Evolutionary conservation across 2,329 filamentous ascomycete species (phyloP), one percentile per base, ranked within the genome.

Genomic region (Nemania sp.): DNA sequence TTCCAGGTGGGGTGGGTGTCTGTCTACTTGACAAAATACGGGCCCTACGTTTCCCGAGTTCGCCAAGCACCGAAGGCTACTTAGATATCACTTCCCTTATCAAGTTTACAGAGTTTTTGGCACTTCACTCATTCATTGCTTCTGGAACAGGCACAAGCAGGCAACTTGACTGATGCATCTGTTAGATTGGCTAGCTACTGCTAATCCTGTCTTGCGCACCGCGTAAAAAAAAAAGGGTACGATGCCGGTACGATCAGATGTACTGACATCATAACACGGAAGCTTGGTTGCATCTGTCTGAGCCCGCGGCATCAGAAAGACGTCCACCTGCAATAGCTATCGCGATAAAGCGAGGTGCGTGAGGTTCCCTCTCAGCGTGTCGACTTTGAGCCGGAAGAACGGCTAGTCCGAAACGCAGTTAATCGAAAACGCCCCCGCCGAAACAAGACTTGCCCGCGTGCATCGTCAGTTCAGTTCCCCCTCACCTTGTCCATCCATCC

Each of bases 151-250:
- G n/a, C n/a, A n/a, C n/a, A n/a, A n/a, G 9, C 7, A n/a, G 35
- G 17, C 12, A 50, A 57, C 29, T 43, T 60, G 42, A 56, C 48
- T 46, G 62, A 54, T 49, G 43, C 15, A 57, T 58, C 37, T 51
- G 51, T 56, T 59, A 54, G 54, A 53, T 62, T 54, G 39, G 10
- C 13, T 37, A 37, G 18, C 17, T 54, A 40, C 37, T 55, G 25
- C 17, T 39, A 48, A 20, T 55, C 51, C 54, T 43, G 52, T 45
- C 48, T 49, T 60, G 54, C 42, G 50, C 50, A 58, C 46, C 48
- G 53, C 62, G 42, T 55, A 47, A 57, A 39, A 46, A 45, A 20
- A 37, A 43, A 15, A 10, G 15, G 7, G n/a, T 15, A 21, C 42
- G 21, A 12, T 40, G 17, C 54, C 21, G 58, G 43, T 25, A 49